Evolutionary conservation across 495 filamentous ascomycete species (phyloP).

Genomic region (Penicillium verhagenii): DNA sequence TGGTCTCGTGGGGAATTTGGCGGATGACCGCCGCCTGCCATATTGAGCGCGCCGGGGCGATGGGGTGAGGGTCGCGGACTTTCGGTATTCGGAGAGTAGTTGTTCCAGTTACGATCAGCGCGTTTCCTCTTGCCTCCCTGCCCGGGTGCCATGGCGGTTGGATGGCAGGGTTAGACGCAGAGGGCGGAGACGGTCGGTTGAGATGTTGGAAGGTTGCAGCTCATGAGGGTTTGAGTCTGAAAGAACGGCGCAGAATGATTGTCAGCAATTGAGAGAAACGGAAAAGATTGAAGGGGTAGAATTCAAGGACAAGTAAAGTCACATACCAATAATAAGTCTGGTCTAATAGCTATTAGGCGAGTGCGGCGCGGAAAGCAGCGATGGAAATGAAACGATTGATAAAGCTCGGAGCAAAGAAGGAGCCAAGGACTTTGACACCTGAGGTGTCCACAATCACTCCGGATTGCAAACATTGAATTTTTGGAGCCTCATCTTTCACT

Average conservation of each 20-base stretch:
- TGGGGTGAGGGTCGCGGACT: constrained; percentile 61
- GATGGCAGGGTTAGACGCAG: constrained; percentile 23
- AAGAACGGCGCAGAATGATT: not conserved
- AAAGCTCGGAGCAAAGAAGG: constrained; percentile 23
- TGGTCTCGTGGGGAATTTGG: constrained; percentile 37
- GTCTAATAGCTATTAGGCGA: constrained; percentile 5
- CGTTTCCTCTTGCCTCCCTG: constrained; percentile 59
- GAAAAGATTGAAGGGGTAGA: not conserved
- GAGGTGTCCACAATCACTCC: constrained; percentile 10
- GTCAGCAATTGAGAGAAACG: constrained; percentile 15
- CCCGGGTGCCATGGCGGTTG: constrained; percentile 50
- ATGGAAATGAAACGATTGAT: constrained; percentile 21
- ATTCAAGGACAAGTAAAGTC: no score
- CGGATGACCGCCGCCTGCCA: constrained; percentile 51
- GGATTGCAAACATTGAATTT: no score
- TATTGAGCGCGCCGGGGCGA: constrained; percentile 57
- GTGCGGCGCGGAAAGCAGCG: constrained; percentile 9
- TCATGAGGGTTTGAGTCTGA: constrained; percentile 40
- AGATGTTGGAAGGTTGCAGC: constrained; percentile 33
- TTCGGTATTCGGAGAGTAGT: constrained; percentile 50
- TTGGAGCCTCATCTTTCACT: no score
- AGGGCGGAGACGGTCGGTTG: constrained; percentile 29
- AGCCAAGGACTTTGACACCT: constrained; percentile 11
- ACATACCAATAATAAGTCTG: constrained; percentile 18
- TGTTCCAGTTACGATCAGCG: constrained; percentile 51